Evolutionary conservation across 108 stramenopile species (phyloP).

Genomic region (Asterionellopsis glacialis): DNA sequence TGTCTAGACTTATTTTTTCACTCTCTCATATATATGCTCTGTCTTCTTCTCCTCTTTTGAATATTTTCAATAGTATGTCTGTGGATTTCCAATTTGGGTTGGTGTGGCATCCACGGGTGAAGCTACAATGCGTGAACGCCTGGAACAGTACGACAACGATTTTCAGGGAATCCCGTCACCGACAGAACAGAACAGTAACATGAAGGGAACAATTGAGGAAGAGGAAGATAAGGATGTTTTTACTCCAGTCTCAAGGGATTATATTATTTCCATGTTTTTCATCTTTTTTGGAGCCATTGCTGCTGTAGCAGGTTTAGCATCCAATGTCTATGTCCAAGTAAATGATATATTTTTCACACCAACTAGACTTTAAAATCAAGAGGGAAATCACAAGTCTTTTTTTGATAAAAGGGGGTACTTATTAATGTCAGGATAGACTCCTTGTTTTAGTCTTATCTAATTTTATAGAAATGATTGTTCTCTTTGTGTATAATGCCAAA

Average conservation of each 20-base stretch:
- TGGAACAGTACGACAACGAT: slow-evolving; percentile 6
- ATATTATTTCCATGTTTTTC: slow-evolving; percentile 55
- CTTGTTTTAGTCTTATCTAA: too few species aligned
- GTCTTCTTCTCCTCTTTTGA: too few species aligned
- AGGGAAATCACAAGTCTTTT: neutral
- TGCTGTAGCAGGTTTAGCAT: slow-evolving; percentile 49
- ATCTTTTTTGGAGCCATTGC: slow-evolving; percentile 65
- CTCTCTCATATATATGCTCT: too few species aligned
- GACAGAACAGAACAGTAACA: slow-evolving; percentile 17
- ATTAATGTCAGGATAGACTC: too few species aligned
- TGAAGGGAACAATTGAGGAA: slow-evolving; percentile 9
- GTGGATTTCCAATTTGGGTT: slow-evolving; percentile 28
- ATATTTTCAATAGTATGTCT: neutral
- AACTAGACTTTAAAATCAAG: neutral
- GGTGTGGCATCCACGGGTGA: slow-evolving; percentile 24
- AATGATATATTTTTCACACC: slow-evolving; percentile 3
- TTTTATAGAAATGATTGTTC: too few species aligned
- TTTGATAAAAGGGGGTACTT: too few species aligned
- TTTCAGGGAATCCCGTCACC: neutral
- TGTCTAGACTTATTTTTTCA: too few species aligned
- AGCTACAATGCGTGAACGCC: slow-evolving; percentile 28
- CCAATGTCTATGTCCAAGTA: slow-evolving; percentile 68
- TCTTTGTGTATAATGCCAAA: too few species aligned
- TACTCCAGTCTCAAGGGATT: slow-evolving; percentile 46
- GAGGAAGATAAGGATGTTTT: slow-evolving; percentile 11